Evolutionary conservation across 306 rosid genomes (phyloP), one percentile per base, ranked within the genome.

Genomic region (Dryas octopetala): DNA sequence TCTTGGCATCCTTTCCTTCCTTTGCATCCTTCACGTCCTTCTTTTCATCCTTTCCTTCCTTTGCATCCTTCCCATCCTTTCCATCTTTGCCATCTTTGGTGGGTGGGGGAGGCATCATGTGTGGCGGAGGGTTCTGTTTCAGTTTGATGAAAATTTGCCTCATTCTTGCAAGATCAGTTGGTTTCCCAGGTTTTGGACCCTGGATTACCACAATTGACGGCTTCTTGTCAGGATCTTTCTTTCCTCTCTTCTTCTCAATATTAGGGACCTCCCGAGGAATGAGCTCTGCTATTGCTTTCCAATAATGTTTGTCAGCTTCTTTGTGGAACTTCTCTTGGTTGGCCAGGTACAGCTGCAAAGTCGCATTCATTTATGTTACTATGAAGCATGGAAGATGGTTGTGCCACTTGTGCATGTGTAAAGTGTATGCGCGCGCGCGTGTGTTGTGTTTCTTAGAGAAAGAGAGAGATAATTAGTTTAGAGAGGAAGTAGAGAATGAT

Each of bases 171-270:
- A 95, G 94, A 78, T 91, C 99, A 14, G 99, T 92, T 13, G 97
- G 96, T 74, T 95, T 89, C 68, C 97, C 97, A 12, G 99, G 99
- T 82, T 95, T 95, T 61, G 99, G 97, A 69, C 99, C 99, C 32
- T 90, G 97, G 86, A 91, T 68, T 13, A 95, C 84, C 53, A 83
- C 43, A 19, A 90, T 66, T 0, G 91, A 82, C 68, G 96, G 89
- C 78, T 92, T 90, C 60, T 86, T 88, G 28, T 88, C 97, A 61
- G 86, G 76, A 83, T 95, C 97, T 63, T 88, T 95, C 85, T 92
- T 95, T 70, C 96, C 93, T 78, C 97, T 90, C 76, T 87, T 90
- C 90, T 86, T 95, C 85, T 95, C 98, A n/a, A 95, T 82, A 68
- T 86, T 90, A 7, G 97, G 91, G 44, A 95, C 97, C 88, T 95